Base-by-base conservation (phyloP, 192 early-diverging fungal species). In the Mortierella antarctica region DNA sequence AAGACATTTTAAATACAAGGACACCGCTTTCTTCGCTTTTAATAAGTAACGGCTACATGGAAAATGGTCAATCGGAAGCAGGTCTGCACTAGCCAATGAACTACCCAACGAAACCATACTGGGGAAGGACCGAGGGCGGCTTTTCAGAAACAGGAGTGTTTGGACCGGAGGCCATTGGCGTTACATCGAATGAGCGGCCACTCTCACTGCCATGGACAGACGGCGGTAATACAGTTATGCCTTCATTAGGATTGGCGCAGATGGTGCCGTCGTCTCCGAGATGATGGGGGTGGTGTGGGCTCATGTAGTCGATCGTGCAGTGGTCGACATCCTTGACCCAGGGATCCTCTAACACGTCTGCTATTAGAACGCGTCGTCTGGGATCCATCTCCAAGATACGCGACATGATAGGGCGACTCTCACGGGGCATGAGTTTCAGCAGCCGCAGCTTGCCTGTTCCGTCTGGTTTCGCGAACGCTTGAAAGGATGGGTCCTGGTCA, bases 241-340 rank as follows among this genome's bases (percentile, higher is more conserved):
- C 31, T 3, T 31, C 31, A 14, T 73, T 59, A 48, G 70, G 72
- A 50, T 77, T 78, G 6, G 13, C 14, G 5, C 53, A 66, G 52
- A 83, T 45, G 0, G 70, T 83, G 5, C 68, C 68, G 46, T 79
- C 75, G 42, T 83, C 82, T 0, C 70, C 67, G 50, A 83, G 52
- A 50, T 83, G 82, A 50, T 83, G 82, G 13, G 48, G 59, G 41
- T 83, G 82, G 11, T 73, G 41, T 15, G 65, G 51, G 44, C 57
- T 62, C 65, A 72, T 69, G 49, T 73, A 65, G 2, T 76, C 65
- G 45, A 58, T 15, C 15, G 70, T 72, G 62, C 92, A 94, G 23
- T 87, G 73, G 10, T 87, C 84, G 23, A 94, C 82, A 17, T 81
- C 80, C 67, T 88, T 88, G 68, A 92, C 91, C 96, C 96, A 98